A percentile compares a stretch with the other conserved stretches of the same genome.
These are phyloP conservation scores for Aphanomyces invadans DNA, from an alignment of 352 stramenopile genomes.

Conservation along the genomic window DNA sequence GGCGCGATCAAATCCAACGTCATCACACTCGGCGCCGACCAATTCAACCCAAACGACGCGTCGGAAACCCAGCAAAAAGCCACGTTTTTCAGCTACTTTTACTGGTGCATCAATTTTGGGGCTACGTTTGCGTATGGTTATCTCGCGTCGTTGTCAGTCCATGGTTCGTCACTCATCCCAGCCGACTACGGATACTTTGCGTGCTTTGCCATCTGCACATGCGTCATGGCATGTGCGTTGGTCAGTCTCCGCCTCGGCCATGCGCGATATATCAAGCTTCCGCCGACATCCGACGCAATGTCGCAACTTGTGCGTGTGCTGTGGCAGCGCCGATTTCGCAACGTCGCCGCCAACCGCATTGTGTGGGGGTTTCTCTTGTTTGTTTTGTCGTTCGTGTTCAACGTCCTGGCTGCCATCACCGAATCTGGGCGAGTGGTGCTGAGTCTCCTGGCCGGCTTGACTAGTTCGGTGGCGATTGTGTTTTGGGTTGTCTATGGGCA, in stretches of 20 bases:
- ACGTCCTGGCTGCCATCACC: conserved; percentile 68
- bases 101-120: conserved; percentile 88
- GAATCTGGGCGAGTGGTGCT: conserved; percentile 49
- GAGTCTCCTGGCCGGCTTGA: conserved; percentile 36
- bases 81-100: conserved; percentile 89
- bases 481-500: conserved; percentile 77
- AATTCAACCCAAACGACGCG: conserved; percentile 80
- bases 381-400: conserved; percentile 71
- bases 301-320: conserved; percentile 39
- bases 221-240: conserved; percentile 66
- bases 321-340: neutral
- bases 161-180: conserved; percentile 64
- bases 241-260: conserved; percentile 54
- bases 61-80: conserved; percentile 73
- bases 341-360: neutral
- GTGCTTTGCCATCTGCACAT: conserved; percentile 74
- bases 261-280: conserved; percentile 65
- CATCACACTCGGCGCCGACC: conserved; percentile 78
- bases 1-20: conserved; percentile 84
- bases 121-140: conserved; percentile 88
- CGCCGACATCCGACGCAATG: conserved; percentile 61
- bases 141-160: conserved; percentile 81
- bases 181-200: conserved; percentile 85
- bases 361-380: conserved; percentile 67
- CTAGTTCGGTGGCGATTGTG: conserved; percentile 46